These are phyloP conservation scores for Beauveria pseudobassiana DNA, from an alignment of 2,329 filamentous ascomycete species.

Conservation along the genomic window DNA sequence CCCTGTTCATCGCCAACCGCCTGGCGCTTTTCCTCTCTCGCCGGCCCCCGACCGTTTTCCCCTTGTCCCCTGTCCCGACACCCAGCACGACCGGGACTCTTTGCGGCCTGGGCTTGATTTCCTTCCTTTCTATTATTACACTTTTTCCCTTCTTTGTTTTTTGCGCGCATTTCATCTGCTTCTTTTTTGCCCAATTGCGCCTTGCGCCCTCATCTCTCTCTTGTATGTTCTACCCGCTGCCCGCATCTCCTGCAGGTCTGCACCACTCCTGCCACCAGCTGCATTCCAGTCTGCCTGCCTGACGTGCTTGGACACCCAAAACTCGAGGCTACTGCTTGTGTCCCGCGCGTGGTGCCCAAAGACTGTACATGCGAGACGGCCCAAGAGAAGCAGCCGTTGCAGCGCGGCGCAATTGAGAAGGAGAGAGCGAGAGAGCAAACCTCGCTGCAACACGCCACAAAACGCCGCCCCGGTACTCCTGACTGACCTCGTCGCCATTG, in stretches of 20 bases:
- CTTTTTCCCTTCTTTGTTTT: background rate
- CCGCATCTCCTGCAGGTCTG: background rate
- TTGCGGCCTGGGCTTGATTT: background rate
- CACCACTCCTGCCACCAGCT: background rate
- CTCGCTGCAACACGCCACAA: background rate
- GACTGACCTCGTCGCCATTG: slow-evolving; percentile 1
- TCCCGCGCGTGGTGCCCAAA: background rate
- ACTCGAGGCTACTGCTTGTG: background rate
- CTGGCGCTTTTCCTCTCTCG: slow-evolving; percentile 14
- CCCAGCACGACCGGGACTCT: background rate
- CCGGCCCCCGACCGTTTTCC: slow-evolving; percentile 7
- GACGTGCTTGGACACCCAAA: slow-evolving; percentile 1
- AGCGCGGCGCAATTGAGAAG: background rate
- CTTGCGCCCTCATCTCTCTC: background rate
- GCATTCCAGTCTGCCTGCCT: slow-evolving; percentile 4
- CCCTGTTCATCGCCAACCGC: background rate
- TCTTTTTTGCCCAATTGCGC: background rate
- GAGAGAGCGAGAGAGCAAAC: background rate
- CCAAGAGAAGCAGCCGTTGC: background rate
- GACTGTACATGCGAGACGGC: background rate
- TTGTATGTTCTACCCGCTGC: slow-evolving; percentile 6
- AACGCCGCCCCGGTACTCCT: background rate
- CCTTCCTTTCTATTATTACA: background rate
- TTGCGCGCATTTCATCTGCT: background rate
- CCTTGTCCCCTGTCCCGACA: slow-evolving; percentile 1